A percentile compares a stretch with the other conserved stretches of the same genome.
These are phyloP conservation scores for Aureobasidium sp. DNA, from an alignment of 2,329 filamentous ascomycete genomes.

Conservation along the genomic window DNA sequence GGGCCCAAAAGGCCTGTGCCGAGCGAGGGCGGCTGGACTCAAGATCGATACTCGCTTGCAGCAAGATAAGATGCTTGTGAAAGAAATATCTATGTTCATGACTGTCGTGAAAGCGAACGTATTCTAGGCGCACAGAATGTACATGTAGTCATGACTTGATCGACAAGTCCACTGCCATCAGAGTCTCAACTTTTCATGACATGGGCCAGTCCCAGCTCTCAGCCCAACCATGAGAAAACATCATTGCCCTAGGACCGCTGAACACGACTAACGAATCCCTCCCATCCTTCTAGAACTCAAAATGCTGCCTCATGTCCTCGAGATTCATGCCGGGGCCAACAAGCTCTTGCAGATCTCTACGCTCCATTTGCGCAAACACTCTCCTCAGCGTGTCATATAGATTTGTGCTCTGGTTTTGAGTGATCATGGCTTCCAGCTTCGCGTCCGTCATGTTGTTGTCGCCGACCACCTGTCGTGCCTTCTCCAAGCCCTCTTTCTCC, in stretches of 20 bases:
- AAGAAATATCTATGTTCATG: not conserved
- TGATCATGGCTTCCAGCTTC: constrained; percentile 77
- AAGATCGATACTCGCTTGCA: not conserved
- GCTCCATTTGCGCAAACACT: constrained; percentile 94
- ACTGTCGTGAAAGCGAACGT: not conserved
- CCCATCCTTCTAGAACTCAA: constrained; percentile 59
- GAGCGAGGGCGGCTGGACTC: not conserved
- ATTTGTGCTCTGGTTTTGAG: constrained; percentile 94
- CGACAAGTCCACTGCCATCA: not conserved
- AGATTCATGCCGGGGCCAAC: constrained; percentile 88
- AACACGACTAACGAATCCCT: not conserved
- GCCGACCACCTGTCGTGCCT: constrained; percentile 68
- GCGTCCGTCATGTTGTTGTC: constrained; percentile 50
- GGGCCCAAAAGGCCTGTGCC: not conserved
- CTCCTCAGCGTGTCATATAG: constrained; percentile 87
- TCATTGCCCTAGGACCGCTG: not conserved
- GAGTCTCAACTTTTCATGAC: not conserved
- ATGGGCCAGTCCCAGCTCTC: not conserved
- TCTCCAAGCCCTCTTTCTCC: constrained; percentile 73
- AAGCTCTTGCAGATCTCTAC: constrained; percentile 77
- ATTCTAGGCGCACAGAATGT: not conserved
- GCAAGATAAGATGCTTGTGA: not conserved
- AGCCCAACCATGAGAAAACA: not conserved
- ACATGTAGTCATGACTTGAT: not conserved
- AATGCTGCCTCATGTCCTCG: constrained; percentile 77